phyloP scores from a whole-genome alignment of 176 grass and related monocot species.

The Carex cristatella region DNA sequence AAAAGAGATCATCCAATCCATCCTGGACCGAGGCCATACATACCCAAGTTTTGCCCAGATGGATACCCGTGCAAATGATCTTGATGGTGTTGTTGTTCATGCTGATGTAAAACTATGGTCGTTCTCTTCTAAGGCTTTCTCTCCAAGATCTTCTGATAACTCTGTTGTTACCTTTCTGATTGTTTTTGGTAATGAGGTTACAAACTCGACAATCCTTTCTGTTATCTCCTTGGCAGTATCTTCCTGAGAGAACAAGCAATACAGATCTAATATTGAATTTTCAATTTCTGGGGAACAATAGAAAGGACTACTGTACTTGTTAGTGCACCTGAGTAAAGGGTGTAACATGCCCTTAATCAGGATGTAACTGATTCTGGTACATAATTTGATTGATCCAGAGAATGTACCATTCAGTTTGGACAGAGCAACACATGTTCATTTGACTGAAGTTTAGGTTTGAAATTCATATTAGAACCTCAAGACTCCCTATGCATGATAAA shows the following conservation, averaged over 20 bases:
- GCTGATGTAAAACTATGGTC: neutral
- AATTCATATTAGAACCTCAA: neutral
- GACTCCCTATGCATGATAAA: neutral
- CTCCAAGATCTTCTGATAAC: neutral
- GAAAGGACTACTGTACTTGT: neutral
- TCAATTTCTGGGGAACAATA: neutral
- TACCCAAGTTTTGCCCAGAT: conserved; percentile 16
- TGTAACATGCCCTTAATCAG: neutral
- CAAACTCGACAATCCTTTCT: conserved; percentile 31
- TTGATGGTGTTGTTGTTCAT: conserved; percentile 5
- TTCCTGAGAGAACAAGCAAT: conserved; percentile 23
- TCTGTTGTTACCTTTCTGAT: conserved; percentile 13
- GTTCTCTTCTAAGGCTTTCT: conserved; percentile 15
- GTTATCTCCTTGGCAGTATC: conserved; percentile 28
- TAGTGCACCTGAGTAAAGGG: neutral
- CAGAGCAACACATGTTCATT: neutral
- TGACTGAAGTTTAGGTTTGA: neutral
- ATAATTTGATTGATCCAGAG: neutral
- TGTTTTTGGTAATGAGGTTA: conserved; percentile 27
- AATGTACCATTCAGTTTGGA: neutral
- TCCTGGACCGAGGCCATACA: conserved; percentile 23
- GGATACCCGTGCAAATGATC: conserved; percentile 15
- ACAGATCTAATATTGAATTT: neutral
- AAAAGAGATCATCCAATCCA: conserved; percentile 10
- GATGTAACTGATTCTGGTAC: neutral